Evolutionary conservation across 768 basidiomycete genomes (phyloP).

Genomic region (Rickenella mellea): DNA sequence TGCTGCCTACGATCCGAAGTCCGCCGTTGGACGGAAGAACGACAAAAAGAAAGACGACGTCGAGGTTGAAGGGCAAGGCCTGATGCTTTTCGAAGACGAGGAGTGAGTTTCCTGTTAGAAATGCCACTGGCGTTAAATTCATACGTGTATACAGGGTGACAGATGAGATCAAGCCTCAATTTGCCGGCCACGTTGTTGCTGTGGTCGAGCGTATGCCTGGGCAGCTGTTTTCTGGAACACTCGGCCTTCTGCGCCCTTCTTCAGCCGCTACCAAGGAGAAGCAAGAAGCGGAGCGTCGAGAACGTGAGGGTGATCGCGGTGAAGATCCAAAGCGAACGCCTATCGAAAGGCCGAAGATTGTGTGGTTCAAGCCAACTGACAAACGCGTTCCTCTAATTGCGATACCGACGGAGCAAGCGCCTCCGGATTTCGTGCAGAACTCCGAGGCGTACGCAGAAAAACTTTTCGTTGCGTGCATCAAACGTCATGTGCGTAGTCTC

Average conservation of each 20-base stretch:
- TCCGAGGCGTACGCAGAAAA: constrained; percentile 85
- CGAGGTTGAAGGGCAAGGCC: constrained; percentile 96
- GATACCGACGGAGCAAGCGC: constrained; percentile 97
- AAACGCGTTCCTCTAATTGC: constrained; percentile 98
- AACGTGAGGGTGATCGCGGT: constrained; percentile 88
- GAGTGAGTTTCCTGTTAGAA: constrained; percentile 42
- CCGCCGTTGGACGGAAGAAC: constrained; percentile 69
- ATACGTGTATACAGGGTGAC: constrained; percentile 56
- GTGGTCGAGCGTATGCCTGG: constrained; percentile 99
- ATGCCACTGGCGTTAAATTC: constrained; percentile 2
- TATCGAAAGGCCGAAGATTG: constrained; percentile 93
- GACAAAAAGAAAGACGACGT: constrained; percentile 99
- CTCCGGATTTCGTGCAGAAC: constrained; percentile 90
- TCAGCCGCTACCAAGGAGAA: constrained; percentile 98
- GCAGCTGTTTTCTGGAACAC: constrained; percentile 94
- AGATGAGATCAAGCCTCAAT: constrained; percentile 96
- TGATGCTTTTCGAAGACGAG: constrained; percentile 96
- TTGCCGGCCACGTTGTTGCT: constrained; percentile 98
- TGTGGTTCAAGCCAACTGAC: constrained; percentile 99
- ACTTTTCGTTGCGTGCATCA: constrained; percentile 96
- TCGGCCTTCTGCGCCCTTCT: constrained; percentile 90
- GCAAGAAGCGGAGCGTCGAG: constrained; percentile 94
- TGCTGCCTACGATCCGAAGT: constrained; percentile 83
- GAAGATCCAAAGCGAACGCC: constrained; percentile 73
- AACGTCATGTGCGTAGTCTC: constrained; percentile 71